These are phyloP conservation scores for Mrakia blollopis DNA, from an alignment of 768 basidiomycete species.

Conservation along the genomic window DNA sequence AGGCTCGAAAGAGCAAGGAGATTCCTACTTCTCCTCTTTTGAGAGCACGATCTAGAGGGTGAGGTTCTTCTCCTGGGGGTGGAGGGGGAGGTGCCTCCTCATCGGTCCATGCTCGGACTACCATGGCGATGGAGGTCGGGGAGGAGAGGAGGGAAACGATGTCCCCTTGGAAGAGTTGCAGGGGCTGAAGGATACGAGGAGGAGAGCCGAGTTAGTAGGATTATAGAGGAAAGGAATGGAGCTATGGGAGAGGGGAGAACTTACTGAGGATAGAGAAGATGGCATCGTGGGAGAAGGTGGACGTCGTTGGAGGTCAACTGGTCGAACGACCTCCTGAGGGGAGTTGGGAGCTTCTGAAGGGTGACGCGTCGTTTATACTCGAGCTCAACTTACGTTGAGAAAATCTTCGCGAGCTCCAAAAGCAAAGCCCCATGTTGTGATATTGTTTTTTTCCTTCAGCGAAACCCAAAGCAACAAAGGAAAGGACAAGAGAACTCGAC, in stretches of 20 bases:
- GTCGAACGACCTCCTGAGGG: too few relatives aligned
- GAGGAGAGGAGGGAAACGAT: background rate
- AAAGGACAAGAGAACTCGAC: too few relatives aligned
- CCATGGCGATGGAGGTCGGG: constrained; percentile 15
- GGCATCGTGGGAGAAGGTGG: too few relatives aligned
- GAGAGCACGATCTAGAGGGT: constrained; percentile 20
- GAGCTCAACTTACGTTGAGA: too few relatives aligned
- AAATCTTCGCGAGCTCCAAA: too few relatives aligned
- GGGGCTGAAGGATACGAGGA: background rate
- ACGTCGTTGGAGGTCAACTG: too few relatives aligned
- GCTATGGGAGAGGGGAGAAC: background rate
- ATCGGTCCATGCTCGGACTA: constrained; percentile 15
- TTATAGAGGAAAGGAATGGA: background rate
- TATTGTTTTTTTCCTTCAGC: too few relatives aligned
- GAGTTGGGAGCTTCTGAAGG: too few relatives aligned
- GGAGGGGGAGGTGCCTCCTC: constrained; percentile 10
- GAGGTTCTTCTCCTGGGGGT: background rate
- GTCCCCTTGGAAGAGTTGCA: constrained; percentile 19
- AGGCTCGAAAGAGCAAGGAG: background rate
- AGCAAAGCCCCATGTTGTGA: too few relatives aligned
- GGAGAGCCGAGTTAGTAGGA: too few relatives aligned
- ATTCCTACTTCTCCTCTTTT: constrained; percentile 9
- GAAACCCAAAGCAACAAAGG: too few relatives aligned
- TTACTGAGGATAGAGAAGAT: background rate
- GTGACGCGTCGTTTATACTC: too few relatives aligned